Evolutionary conservation across 345 rosid species (phyloP), one percentile per base, ranked within the genome.

Genomic region (Eucalyptus viminalis): DNA sequence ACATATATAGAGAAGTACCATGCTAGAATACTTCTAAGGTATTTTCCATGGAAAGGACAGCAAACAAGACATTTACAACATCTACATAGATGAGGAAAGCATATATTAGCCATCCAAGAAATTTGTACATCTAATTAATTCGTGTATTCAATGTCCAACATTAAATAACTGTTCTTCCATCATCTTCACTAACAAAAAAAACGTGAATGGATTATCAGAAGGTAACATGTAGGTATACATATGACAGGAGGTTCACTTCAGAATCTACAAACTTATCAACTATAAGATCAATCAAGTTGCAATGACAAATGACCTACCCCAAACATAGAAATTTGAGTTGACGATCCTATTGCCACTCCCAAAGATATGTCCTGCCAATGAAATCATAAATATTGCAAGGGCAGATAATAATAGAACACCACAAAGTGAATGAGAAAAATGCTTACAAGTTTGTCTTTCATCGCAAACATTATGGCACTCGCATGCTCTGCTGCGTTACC

Each of bases 401-500:
- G 53, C 54, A 4, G 69, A 47, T 25, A 45, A 80, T 34, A 80
- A 44, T 37, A 50, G 34, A 37, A 62, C 85, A n/a, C 43, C n/a
- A 50, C 34, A 16, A 62, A 58, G 45, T 51, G 29, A 37, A 58
- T 13, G 7, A 50, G 58, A 49, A 85, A 56, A 87, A 37, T 88
- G 83, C 94, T 85, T 95, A 97, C 99, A 89, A 97, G 97, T 93
- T 97, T 97, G 92, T 97, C 97, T 93, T 97, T 97, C 98, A 97
- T 96, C 56, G 99, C 99, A 88, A 97, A 97, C 97, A 97, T 97
- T 80, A 97, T 94, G 27, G 99, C 98, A 88, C 99, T 95, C 34
- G 99, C 96, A 90, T 97, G 99, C 93, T 97, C 99, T 2, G 99
- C 99, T 29, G 99, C 99, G 89, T 97, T 97, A 81, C 99, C 99